Percentiles rank a stretch among this genome's conserved stretches.
These are phyloP conservation scores for Aspergillus sparsus DNA, from an alignment of 495 filamentous ascomycete species.

Conservation along the genomic window DNA sequence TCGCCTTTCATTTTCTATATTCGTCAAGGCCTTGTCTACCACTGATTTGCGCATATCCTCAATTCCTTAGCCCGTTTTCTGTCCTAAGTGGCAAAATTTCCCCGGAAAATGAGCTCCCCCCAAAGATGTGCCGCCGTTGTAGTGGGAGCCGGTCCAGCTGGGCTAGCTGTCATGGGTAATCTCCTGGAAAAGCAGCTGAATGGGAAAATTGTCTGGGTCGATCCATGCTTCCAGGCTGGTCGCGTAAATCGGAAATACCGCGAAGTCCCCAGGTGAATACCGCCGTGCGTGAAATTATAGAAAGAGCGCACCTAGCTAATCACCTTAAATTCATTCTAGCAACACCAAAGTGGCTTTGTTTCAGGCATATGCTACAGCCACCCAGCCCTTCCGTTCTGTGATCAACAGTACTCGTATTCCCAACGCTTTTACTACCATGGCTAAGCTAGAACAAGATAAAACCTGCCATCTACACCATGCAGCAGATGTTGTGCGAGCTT, in stretches of 20 bases:
- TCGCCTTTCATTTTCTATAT: slow-evolving; percentile 7
- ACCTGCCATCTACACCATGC: slow-evolving; percentile 56
- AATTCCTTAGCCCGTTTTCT: neutral
- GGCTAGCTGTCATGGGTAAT: slow-evolving; percentile 58
- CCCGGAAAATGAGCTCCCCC: slow-evolving; percentile 32
- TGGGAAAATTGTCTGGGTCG: slow-evolving; percentile 54
- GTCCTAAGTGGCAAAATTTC: neutral
- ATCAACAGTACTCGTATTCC: slow-evolving; percentile 47
- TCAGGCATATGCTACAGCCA: slow-evolving; percentile 50
- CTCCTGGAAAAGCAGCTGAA: slow-evolving; percentile 53
- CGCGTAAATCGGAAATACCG: slow-evolving; percentile 55
- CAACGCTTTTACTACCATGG: slow-evolving; percentile 53
- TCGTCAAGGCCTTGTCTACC: neutral
- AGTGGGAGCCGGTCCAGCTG: slow-evolving; percentile 58
- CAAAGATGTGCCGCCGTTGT: slow-evolving; percentile 53
- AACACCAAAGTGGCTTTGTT: slow-evolving; percentile 57
- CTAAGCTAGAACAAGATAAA: slow-evolving; percentile 54
- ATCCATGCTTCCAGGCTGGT: slow-evolving; percentile 54
- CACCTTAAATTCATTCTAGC: slow-evolving; percentile 22
- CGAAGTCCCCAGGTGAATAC: slow-evolving; percentile 55
- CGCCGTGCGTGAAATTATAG: slow-evolving; percentile 3
- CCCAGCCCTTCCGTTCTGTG: slow-evolving; percentile 51
- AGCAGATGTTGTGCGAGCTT: slow-evolving; percentile 52
- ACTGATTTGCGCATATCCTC: neutral
- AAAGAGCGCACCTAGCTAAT: slow-evolving; percentile 21